Conservation (phyloP, 805 yeast genomes). For the Candida qinlingensis region DNA sequence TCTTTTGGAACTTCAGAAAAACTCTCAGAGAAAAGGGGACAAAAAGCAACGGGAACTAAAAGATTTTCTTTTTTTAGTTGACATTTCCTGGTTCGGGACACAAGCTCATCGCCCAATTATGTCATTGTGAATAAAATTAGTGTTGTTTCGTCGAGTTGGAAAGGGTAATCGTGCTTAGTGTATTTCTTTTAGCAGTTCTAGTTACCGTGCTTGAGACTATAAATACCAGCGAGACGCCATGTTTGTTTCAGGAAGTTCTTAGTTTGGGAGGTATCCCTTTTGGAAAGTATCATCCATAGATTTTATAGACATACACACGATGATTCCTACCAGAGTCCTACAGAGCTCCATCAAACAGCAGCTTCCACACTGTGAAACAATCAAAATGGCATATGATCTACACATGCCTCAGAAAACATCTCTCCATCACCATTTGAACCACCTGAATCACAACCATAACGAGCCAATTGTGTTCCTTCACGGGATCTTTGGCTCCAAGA, state of each 20-base stretch:
- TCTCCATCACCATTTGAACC: constrained; percentile 19
- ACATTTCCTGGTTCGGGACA: neutral
- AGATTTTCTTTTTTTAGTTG: neutral
- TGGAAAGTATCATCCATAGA: neutral
- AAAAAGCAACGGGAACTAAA: neutral
- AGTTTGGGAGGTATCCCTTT: neutral
- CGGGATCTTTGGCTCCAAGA: constrained; percentile 46
- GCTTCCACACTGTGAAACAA: constrained; percentile 54
- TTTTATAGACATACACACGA: constrained; percentile 2
- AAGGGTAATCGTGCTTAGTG: neutral
- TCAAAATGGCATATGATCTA: constrained; percentile 27
- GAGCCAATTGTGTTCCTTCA: constrained; percentile 40
- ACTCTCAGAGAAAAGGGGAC: neutral
- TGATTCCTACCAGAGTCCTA: constrained; percentile 34
- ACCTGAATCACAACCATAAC: constrained; percentile 17
- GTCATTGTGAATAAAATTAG: neutral
- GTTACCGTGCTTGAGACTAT: neutral
- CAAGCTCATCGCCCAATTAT: neutral
- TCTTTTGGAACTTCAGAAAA: neutral
- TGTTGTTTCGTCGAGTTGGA: neutral
- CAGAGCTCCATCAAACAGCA: constrained; percentile 73
- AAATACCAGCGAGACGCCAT: neutral
- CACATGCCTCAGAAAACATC: constrained; percentile 22
- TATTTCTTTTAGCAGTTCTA: neutral
- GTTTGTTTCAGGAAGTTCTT: neutral